Percentiles rank a stretch among this genome's conserved stretches.
Conservation (phyloP, 1,284 basidiomycete genomes). For the Cutaneotrichosporon sp. region DNA sequence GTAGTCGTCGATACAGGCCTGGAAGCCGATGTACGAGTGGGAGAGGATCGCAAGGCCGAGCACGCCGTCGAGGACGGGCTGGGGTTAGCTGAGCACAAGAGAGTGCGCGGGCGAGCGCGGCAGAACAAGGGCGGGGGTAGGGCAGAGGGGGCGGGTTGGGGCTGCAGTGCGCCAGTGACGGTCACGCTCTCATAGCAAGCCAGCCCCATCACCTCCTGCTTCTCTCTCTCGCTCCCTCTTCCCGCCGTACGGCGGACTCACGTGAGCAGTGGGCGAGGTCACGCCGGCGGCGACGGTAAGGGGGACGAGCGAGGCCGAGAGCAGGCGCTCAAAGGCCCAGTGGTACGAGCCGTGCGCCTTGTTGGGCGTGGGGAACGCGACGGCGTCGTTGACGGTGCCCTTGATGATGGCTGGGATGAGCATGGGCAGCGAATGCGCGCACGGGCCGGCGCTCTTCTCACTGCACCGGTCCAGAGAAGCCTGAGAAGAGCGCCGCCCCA, state of each 20-base stretch:
- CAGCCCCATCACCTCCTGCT: neutral
- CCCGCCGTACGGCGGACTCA: slow-evolving; percentile 33
- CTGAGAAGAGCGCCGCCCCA: neutral
- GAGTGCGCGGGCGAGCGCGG: neutral
- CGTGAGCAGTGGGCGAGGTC: slow-evolving; percentile 65
- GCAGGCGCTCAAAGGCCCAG: slow-evolving; percentile 94
- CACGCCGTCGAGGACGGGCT: slow-evolving; percentile 82
- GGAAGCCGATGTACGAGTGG: slow-evolving; percentile 89
- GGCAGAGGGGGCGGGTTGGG: too few relatives aligned
- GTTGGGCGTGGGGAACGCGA: slow-evolving; percentile 77
- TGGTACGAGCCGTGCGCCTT: slow-evolving; percentile 90
- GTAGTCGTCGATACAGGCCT: slow-evolving; percentile 79
- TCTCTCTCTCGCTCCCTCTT: neutral
- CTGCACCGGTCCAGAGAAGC: too few relatives aligned
- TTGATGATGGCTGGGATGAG: slow-evolving; percentile 73
- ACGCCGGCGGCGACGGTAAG: slow-evolving; percentile 79
- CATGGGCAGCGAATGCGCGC: neutral
- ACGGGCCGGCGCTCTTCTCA: too few relatives aligned
- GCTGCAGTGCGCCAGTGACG: too few relatives aligned
- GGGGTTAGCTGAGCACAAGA: slow-evolving; percentile 15
- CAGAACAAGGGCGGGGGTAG: too few relatives aligned
- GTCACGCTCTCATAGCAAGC: neutral
- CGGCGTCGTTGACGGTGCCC: slow-evolving; percentile 95
- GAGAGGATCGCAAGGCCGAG: slow-evolving; percentile 84
- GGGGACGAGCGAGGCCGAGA: slow-evolving; percentile 85